Base-by-base conservation (phyloP, 805 yeast species). In the Huiozyma sinensis region DNA sequence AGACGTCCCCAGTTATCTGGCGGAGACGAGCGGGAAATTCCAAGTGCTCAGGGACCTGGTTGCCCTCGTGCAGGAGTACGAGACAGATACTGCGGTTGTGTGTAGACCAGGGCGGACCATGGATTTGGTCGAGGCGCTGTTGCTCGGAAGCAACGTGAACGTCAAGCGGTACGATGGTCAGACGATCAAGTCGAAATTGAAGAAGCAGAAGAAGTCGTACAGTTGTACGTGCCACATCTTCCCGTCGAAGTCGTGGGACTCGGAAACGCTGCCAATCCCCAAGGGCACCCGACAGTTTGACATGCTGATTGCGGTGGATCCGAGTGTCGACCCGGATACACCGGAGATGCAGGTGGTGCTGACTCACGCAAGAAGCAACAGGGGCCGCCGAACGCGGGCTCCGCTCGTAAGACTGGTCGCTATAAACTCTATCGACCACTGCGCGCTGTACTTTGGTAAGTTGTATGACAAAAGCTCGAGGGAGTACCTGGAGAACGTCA, bases 21-120 rank as follows among this genome's bases (percentile, higher is more conserved):
- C 81, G 4, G 86, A 83, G 39, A 81, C 90, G 1, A 79, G 88
- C 60, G 95, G 95, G 12, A 90, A 89, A 60, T 88, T 90, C 63
- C 71, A 73, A 46, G 84, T 81, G 2, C 62, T 90, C 48, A 72
- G 70, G 43, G 82, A 80, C 55, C 59, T 90, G 40, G 58, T 87
- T 24, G 71, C 75, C 30, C 72, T 83, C 24, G 63, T 83, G 46
- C 71, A 63, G 37, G 65, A 65, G 43, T 63, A 60, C 29, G 55
- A 54, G 32, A 68, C 80, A 37, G 70, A 81, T 46, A 66, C 89
- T 1, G 95, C 80, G 0, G 66, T 90, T 2, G 75, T 88, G 1
- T 78, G 88, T 47, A 71, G 81, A 44, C 74, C 83, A 4, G 94
- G 79, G 10, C 66, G 76, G 64, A 69, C 81, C 39, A 58, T 85